phyloP scores from a whole-genome alignment of 2,329 filamentous ascomycete genomes.

The Emergomyces orientalis region DNA sequence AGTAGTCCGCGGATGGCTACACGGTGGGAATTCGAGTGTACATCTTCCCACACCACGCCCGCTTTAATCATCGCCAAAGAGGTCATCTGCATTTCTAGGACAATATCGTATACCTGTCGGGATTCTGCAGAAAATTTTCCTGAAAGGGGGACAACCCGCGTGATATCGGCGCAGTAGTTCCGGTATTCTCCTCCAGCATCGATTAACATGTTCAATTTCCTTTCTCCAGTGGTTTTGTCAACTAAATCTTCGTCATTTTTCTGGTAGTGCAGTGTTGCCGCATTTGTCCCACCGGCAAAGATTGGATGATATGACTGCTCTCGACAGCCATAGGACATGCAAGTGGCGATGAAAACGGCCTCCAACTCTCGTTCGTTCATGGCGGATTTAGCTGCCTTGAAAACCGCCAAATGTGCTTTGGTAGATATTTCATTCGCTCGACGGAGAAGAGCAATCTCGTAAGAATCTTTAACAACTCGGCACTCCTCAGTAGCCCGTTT shows the following conservation, averaged over 20 bases:
- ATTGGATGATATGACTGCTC: conserved; percentile 84
- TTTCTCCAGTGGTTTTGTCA: conserved; percentile 34
- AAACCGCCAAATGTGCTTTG: conserved; percentile 63
- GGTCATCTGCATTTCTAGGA: conserved; percentile 68
- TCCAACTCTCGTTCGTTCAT: conserved; percentile 76
- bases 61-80: conserved; percentile 62
- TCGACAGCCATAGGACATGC: conserved; percentile 62
- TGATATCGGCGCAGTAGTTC: conserved; percentile 84
- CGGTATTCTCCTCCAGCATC: conserved; percentile 82
- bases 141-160: conserved; percentile 71
- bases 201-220: conserved; percentile 64
- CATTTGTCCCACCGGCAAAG: conserved; percentile 72
- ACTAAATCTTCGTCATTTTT: conserved; percentile 65
- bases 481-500: conserved; percentile 67
- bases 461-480: conserved; percentile 73
- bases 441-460: conserved; percentile 74
- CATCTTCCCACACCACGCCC: conserved; percentile 59
- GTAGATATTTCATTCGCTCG: conserved; percentile 73
- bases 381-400: conserved; percentile 53
- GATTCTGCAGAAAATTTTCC: conserved; percentile 62
- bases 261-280: conserved; percentile 76
- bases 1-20: conserved; percentile 65
- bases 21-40: conserved; percentile 63
- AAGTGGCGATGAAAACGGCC: conserved; percentile 63
- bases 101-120: conserved; percentile 64